Percentiles rank a stretch among this genome's conserved stretches.
phyloP scores from a whole-genome alignment of 108 stramenopile genomes.

The Thalassiosira profunda region DNA sequence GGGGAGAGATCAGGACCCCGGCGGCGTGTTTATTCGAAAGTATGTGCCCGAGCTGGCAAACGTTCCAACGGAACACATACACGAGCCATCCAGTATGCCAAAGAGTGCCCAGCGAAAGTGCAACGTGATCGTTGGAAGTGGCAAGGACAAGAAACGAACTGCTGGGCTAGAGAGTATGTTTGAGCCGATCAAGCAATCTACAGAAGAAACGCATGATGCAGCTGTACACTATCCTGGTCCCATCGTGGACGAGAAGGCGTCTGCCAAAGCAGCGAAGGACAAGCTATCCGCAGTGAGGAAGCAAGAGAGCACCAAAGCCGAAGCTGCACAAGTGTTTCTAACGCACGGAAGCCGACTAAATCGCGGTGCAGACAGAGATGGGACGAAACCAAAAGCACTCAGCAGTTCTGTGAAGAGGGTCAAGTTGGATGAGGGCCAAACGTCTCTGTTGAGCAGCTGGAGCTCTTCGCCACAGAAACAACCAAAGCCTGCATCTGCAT shows the following conservation, averaged over 20 bases:
- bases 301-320: conserved; percentile 44
- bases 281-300: conserved; percentile 59
- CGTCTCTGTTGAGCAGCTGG: conserved; percentile 23
- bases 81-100: conserved; percentile 76
- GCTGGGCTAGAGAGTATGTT: no score
- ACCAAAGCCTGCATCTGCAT: no score
- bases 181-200: conserved; percentile 2
- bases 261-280: conserved; percentile 65
- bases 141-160: background rate
- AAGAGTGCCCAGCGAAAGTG: conserved; percentile 43
- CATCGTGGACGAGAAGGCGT: conserved; percentile 63
- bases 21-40: conserved; percentile 57
- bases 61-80: conserved; percentile 62
- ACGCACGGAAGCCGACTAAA: conserved; percentile 70
- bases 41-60: conserved; percentile 56
- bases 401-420: conserved; percentile 34
- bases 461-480: no score
- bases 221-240: conserved; percentile 65
- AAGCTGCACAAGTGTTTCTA: conserved; percentile 60
- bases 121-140: conserved; percentile 21
- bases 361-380: conserved; percentile 53
- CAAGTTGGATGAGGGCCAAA: conserved; percentile 18
- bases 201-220: conserved; percentile 21
- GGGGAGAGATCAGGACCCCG: conserved; percentile 74
- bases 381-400: conserved; percentile 46